Conservation (phyloP, 2,329 filamentous ascomycete genomes). For the Fusarium chuoi region DNA sequence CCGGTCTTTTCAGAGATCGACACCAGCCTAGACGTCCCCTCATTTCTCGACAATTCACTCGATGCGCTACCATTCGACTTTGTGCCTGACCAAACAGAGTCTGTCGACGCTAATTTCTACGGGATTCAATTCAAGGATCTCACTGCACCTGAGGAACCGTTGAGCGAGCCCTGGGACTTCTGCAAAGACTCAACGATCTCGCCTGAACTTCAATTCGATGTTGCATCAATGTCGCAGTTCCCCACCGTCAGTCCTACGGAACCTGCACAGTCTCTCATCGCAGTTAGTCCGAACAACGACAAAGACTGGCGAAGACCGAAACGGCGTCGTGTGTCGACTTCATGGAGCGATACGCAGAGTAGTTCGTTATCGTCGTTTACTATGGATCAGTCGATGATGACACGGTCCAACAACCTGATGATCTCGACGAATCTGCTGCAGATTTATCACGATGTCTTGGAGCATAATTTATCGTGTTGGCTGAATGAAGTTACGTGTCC, state of each 20-base stretch:
- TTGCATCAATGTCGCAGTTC: not conserved
- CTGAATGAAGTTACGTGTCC: constrained; percentile 63
- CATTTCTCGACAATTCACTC: not conserved
- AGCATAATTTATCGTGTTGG: constrained; percentile 64
- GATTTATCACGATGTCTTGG: constrained; percentile 64
- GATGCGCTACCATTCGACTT: constrained; percentile 1
- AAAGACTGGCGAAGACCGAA: constrained; percentile 7
- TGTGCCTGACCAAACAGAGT: not conserved
- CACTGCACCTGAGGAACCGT: not conserved
- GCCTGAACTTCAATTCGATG: not conserved
- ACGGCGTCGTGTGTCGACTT: not conserved
- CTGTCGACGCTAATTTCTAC: not conserved
- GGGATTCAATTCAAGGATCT: not conserved
- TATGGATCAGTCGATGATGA: constrained; percentile 38
- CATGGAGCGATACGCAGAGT: constrained; percentile 10
- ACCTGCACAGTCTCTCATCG: not conserved
- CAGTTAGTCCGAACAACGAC: not conserved
- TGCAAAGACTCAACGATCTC: not conserved
- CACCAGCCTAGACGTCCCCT: not conserved
- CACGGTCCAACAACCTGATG: constrained; percentile 47
- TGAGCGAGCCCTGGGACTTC: not conserved
- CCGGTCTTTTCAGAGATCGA: not conserved
- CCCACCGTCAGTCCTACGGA: not conserved
- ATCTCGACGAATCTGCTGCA: constrained; percentile 57
- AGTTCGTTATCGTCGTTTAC: constrained; percentile 23